Evolutionary conservation across 78 protist genomes (phyloP).

Genomic region (Dictyostelium firmibasis): DNA sequence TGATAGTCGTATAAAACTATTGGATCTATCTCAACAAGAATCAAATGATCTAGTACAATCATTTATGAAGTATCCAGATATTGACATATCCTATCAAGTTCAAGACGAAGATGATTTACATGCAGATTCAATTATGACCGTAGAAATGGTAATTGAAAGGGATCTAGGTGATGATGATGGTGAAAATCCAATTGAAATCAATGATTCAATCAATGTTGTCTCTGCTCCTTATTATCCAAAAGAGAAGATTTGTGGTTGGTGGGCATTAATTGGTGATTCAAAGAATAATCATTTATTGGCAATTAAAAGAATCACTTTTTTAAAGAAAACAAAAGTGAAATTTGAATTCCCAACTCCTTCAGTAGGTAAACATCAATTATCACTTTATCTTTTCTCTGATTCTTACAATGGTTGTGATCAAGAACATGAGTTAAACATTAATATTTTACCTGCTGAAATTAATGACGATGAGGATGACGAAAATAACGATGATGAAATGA

Average conservation of each 20-base stretch:
- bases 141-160: slow-evolving; percentile 82
- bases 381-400: slow-evolving; percentile 93
- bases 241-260: slow-evolving; percentile 85
- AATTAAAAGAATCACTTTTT: slow-evolving; percentile 83
- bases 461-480: slow-evolving; percentile 41
- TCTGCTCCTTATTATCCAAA: slow-evolving; percentile 85
- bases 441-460: slow-evolving; percentile 45
- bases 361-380: slow-evolving; percentile 81
- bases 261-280: slow-evolving; percentile 82
- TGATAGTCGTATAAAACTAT: slow-evolving; percentile 65
- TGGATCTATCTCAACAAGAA: slow-evolving; percentile 54
- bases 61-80: slow-evolving; percentile 82
- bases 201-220: slow-evolving; percentile 50
- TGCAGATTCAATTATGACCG: slow-evolving; percentile 60
- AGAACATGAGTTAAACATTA: slow-evolving; percentile 82
- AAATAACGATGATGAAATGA: slow-evolving; percentile 16
- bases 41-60: slow-evolving; percentile 54
- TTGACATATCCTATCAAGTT: slow-evolving; percentile 70
- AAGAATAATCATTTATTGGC: slow-evolving; percentile 56
- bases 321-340: slow-evolving; percentile 33
- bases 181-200: not conserved
- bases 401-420: slow-evolving; percentile 95
- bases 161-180: slow-evolving; percentile 52
- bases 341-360: slow-evolving; percentile 93
- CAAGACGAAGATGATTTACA: slow-evolving; percentile 21